These are phyloP conservation scores for Pichia manshurica DNA, from an alignment of 805 yeast genomes.

Conservation along the genomic window DNA sequence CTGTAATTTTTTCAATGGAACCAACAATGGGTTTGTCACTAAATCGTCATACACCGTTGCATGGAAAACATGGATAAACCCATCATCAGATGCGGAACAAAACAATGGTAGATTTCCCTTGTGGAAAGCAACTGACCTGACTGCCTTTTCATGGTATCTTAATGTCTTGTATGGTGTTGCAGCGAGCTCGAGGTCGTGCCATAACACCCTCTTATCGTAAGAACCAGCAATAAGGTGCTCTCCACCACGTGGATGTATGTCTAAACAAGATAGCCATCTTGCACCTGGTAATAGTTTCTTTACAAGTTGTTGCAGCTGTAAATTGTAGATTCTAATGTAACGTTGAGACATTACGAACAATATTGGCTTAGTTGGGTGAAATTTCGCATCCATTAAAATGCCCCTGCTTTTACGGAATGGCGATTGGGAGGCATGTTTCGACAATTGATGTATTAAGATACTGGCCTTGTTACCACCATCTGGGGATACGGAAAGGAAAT, in stretches of 20 bases:
- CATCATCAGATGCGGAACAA: slow-evolving; percentile 95
- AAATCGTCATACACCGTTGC: slow-evolving; percentile 93
- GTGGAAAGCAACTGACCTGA: slow-evolving; percentile 82
- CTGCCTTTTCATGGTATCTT: slow-evolving; percentile 93
- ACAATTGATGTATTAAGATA: slow-evolving; percentile 88
- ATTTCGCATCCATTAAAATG: slow-evolving; percentile 89
- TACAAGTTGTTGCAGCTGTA: slow-evolving; percentile 75
- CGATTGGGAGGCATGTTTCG: slow-evolving; percentile 91
- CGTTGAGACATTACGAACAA: slow-evolving; percentile 92
- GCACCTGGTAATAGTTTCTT: slow-evolving; percentile 93
- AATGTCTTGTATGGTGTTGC: slow-evolving; percentile 91
- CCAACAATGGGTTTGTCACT: slow-evolving; percentile 91
- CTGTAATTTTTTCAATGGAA: slow-evolving; percentile 87
- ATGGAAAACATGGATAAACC: slow-evolving; percentile 88
- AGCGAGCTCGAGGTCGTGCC: slow-evolving; percentile 94
- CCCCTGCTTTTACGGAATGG: slow-evolving; percentile 94
- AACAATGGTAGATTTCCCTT: slow-evolving; percentile 80
- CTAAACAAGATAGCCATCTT: slow-evolving; percentile 86
- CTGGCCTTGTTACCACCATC: slow-evolving; percentile 75
- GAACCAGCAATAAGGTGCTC: slow-evolving; percentile 91
- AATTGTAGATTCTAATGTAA: slow-evolving; percentile 83
- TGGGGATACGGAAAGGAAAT: slow-evolving; percentile 95
- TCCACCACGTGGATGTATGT: slow-evolving; percentile 88
- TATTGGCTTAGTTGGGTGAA: slow-evolving; percentile 95
- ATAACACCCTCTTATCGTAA: slow-evolving; percentile 87